Percentiles rank a stretch among this genome's conserved stretches.
Evolutionary conservation across 75 land plant species (phyloP).

Genomic region (Ceratopteris richardii): DNA sequence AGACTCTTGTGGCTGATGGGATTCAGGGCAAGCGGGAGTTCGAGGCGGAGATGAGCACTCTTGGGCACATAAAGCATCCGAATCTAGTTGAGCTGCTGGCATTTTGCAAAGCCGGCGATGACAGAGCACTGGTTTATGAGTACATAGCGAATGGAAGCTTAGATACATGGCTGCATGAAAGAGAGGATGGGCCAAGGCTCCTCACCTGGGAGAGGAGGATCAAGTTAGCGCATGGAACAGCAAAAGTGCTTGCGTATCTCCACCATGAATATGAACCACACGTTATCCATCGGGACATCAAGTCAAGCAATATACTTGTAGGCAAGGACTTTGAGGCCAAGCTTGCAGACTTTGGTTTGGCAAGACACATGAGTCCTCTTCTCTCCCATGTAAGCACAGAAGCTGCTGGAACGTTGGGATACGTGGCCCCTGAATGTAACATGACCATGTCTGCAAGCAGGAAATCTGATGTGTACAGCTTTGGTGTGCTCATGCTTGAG

Average conservation of each 20-base stretch:
- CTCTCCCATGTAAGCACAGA: background rate
- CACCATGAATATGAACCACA: slow-evolving; percentile 19
- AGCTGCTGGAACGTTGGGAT: slow-evolving; percentile 43
- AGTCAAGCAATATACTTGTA: slow-evolving; percentile 1
- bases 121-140: slow-evolving; percentile 69
- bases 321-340: slow-evolving; percentile 10
- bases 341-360: slow-evolving; percentile 24
- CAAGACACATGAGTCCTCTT: slow-evolving; percentile 20
- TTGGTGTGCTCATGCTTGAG: slow-evolving; percentile 38
- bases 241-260: slow-evolving; percentile 19
- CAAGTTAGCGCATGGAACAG: slow-evolving; percentile 46
- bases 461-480: slow-evolving; percentile 46
- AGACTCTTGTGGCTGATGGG: slow-evolving; percentile 13
- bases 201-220: slow-evolving; percentile 53
- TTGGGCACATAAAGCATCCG: slow-evolving; percentile 56
- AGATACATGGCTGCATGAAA: slow-evolving; percentile 48
- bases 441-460: slow-evolving; percentile 18
- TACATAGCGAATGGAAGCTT: slow-evolving; percentile 66
- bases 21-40: slow-evolving; percentile 48
- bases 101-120: slow-evolving; percentile 38
- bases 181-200: slow-evolving; percentile 8
- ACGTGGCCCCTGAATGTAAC: slow-evolving; percentile 39
- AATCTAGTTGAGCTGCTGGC: slow-evolving; percentile 70
- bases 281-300: slow-evolving; percentile 23
- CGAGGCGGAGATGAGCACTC: slow-evolving; percentile 79